These are phyloP conservation scores for Scorias spongiosa DNA, from an alignment of 2,329 filamentous ascomycete genomes.

Conservation along the genomic window DNA sequence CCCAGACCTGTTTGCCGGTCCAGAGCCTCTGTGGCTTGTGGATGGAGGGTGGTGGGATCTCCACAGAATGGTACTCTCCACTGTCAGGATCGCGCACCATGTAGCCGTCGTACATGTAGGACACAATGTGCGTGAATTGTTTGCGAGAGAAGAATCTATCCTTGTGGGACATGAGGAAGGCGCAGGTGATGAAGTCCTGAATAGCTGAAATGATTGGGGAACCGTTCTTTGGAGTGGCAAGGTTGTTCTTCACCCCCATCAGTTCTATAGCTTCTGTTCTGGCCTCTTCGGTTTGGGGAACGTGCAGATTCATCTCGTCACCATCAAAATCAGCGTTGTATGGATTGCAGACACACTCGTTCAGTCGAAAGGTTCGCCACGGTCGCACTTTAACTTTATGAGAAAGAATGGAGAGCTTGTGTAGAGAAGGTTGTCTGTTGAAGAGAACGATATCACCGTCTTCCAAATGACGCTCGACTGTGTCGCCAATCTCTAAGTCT, in stretches of 20 bases:
- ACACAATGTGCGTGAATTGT: slow-evolving; percentile 77
- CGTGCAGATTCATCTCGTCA: slow-evolving; percentile 97
- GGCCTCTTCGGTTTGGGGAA: slow-evolving; percentile 94
- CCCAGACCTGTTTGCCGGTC: slow-evolving; percentile 97
- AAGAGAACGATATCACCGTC: slow-evolving; percentile 94
- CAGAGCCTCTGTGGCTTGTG: slow-evolving; percentile 74
- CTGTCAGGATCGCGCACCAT: slow-evolving; percentile 31
- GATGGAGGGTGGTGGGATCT: slow-evolving; percentile 75
- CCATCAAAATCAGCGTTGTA: slow-evolving; percentile 99
- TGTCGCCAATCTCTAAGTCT: slow-evolving; percentile 64
- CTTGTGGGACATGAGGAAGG: slow-evolving; percentile 81
- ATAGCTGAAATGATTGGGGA: slow-evolving; percentile 98
- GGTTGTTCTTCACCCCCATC: slow-evolving; percentile 96
- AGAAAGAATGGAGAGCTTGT: slow-evolving; percentile 97
- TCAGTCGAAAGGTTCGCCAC: slow-evolving; percentile 89
- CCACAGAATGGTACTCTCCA: slow-evolving; percentile 45
- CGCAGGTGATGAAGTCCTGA: slow-evolving; percentile 95
- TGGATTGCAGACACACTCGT: slow-evolving; percentile 94
- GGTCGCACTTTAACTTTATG: slow-evolving; percentile 87
- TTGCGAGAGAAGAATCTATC: slow-evolving; percentile 84
- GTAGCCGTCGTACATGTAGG: slow-evolving; percentile 79
- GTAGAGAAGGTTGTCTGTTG: slow-evolving; percentile 91
- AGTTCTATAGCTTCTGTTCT: slow-evolving; percentile 86
- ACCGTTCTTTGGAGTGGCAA: slow-evolving; percentile 92
- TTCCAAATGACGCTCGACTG: slow-evolving; percentile 87